Evolutionary conservation across 306 rosid genomes (phyloP).

Genomic region (Trifolium repens): DNA sequence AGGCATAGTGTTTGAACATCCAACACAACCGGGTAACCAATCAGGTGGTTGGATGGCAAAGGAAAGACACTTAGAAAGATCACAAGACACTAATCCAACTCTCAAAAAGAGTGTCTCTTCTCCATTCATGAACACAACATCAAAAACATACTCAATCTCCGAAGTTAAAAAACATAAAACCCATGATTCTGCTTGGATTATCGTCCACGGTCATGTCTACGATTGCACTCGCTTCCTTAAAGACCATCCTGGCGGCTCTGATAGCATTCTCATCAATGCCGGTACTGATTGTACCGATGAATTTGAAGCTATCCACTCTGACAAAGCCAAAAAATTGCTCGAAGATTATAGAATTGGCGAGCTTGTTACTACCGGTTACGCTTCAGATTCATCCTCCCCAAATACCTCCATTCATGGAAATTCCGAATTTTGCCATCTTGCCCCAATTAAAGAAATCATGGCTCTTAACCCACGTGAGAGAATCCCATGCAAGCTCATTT

Average conservation of each 20-base stretch:
- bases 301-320: conserved; percentile 90
- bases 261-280: conserved; percentile 85
- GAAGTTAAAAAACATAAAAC: conserved; percentile 66
- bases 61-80: conserved; percentile 57
- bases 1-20: conserved; percentile 85
- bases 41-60: conserved; percentile 95
- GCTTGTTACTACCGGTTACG: conserved; percentile 60
- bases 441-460: conserved; percentile 59
- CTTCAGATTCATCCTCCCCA: conserved; percentile 65
- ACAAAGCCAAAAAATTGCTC: conserved; percentile 79
- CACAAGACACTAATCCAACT: conserved; percentile 48
- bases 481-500: conserved; percentile 67
- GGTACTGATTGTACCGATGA: conserved; percentile 95
- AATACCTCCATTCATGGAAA: conserved; percentile 69
- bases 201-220: conserved; percentile 81
- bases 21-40: conserved; percentile 83
- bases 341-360: conserved; percentile 75
- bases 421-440: conserved; percentile 41
- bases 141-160: conserved; percentile 61
- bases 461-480: conserved; percentile 70
- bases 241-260: conserved; percentile 89
- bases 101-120: conserved; percentile 76
- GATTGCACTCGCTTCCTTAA: conserved; percentile 82
- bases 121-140: conserved; percentile 75
- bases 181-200: conserved; percentile 71